Evolutionary conservation across 176 grass and related monocot species (phyloP).

Genomic region (Oryza meridionalis): DNA sequence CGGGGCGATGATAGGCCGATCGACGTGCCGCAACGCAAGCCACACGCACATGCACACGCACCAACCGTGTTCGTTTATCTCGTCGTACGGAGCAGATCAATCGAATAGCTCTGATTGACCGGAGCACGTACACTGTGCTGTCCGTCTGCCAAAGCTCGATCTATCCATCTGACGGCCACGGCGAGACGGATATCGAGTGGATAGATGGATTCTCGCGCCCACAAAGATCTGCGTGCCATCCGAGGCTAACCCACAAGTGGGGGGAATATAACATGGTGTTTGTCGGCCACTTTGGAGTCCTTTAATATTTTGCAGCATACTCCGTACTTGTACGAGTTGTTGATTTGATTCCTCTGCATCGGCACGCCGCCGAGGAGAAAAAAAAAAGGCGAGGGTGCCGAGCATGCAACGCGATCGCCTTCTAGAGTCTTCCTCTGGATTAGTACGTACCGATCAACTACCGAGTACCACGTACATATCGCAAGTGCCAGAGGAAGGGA

Average conservation of each 20-base stretch:
- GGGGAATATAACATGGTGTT: constrained; percentile 50
- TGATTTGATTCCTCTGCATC: constrained; percentile 36
- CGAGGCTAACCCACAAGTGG: constrained; percentile 26
- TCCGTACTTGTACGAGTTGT: constrained; percentile 8
- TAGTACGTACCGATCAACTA: too few relatives aligned
- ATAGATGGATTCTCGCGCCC: constrained; percentile 9
- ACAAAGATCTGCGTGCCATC: constrained; percentile 47
- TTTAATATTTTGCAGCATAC: background rate
- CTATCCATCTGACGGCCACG: background rate
- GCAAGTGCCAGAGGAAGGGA: background rate
- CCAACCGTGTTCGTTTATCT: background rate
- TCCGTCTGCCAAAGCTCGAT: background rate
- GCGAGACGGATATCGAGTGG: too few relatives aligned
- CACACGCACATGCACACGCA: background rate
- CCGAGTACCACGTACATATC: background rate
- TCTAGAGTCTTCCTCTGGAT: constrained; percentile 12
- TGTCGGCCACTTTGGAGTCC: constrained; percentile 68
- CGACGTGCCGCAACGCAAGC: background rate
- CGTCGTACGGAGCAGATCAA: background rate
- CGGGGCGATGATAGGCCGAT: too few relatives aligned
- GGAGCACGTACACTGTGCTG: background rate
- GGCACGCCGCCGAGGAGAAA: background rate
- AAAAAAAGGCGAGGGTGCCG: background rate
- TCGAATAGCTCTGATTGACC: background rate
- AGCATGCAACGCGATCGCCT: constrained; percentile 37